Base-by-base conservation (phyloP, 371 early-diverging fungal genomes). In the Syncephalastrum sp. region DNA sequence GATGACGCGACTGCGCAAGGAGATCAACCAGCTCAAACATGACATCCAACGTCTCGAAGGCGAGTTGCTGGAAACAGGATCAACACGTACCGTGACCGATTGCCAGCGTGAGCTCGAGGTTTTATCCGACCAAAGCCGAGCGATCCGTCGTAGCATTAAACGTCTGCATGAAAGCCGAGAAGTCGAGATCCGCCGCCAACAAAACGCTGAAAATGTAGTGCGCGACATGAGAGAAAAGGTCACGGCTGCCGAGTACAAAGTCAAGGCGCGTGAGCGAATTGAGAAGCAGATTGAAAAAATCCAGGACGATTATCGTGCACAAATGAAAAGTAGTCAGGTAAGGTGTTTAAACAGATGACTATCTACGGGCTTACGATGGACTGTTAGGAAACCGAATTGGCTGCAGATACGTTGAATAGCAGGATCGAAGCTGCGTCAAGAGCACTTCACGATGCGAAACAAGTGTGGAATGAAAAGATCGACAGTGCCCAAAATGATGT, bases 51-150 rank as follows among this genome's bases (percentile, higher is more conserved):
- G 57, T 0, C 53, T 88, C 10, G 84, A 88, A 64, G 68, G 65
- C 0, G 88, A 91, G 45, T 74, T 93, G 41, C 57, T 67, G 10
- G 63, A 64, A 1, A 64, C 87, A 0, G 90, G 91, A 0, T 84
- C 87, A 0, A 74, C 75, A 10, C 82, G 84, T 53, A 91, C 89
- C 0, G 58, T 84, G 5, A 79, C 79, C 3, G 91, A 91, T 29
- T 80, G 86, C 33, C 90, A 89, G 60, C 66, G 65, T 15, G 90
- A 91, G 52, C 61, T 82, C 10, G 83, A 82, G 15, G 59, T 59
- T 5, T 54, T 83, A 4, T 72, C 82, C 52, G 63, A 68, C 29
- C 17, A 38, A 46, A 68, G 72, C 43, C 72, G 78, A 48, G 27
- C 48, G 3, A 42, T 76, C 2, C 76, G 86, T 14, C 68, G 76